These are phyloP conservation scores for Alternaria arborescens DNA, from an alignment of 2,329 filamentous ascomycete species.

Conservation along the genomic window DNA sequence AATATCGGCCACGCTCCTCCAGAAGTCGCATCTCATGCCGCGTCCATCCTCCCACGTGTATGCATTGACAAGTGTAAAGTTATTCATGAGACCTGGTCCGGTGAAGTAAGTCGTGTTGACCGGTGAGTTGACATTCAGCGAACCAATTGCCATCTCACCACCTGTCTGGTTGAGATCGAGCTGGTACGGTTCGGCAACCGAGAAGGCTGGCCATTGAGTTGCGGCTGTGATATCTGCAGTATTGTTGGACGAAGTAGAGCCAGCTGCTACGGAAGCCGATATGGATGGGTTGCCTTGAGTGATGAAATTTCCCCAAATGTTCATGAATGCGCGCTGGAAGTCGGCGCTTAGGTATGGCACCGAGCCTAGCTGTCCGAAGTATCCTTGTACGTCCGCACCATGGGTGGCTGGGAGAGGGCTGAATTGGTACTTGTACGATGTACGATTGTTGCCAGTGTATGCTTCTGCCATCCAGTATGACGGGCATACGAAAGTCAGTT, in stretches of 20 bases:
- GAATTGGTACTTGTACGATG: conserved; percentile 32
- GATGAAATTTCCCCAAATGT: conserved; percentile 22
- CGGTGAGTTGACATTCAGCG: background rate
- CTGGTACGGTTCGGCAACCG: conserved; percentile 3
- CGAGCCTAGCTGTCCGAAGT: conserved; percentile 23
- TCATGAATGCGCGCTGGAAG: conserved; percentile 5
- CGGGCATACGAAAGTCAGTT: conserved; percentile 65
- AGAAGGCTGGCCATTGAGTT: conserved; percentile 13
- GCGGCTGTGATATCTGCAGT: background rate
- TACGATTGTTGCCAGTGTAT: conserved; percentile 36
- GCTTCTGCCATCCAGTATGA: conserved; percentile 65
- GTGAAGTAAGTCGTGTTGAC: conserved; percentile 16
- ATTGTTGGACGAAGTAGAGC: background rate
- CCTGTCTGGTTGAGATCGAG: conserved; percentile 26
- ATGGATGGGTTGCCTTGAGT: conserved; percentile 3
- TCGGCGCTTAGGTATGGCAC: background rate
- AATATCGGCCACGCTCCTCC: conserved; percentile 15
- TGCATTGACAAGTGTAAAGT: conserved; percentile 18
- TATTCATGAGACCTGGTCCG: conserved; percentile 16
- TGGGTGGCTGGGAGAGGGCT: conserved; percentile 31
- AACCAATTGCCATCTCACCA: conserved; percentile 5
- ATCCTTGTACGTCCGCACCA: conserved; percentile 22
- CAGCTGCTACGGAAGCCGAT: background rate
- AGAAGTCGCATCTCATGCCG: conserved; percentile 21
- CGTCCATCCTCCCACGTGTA: conserved; percentile 25